Conservation (phyloP, 148 eudicot genomes). For the Rhododendron simsii region DNA sequence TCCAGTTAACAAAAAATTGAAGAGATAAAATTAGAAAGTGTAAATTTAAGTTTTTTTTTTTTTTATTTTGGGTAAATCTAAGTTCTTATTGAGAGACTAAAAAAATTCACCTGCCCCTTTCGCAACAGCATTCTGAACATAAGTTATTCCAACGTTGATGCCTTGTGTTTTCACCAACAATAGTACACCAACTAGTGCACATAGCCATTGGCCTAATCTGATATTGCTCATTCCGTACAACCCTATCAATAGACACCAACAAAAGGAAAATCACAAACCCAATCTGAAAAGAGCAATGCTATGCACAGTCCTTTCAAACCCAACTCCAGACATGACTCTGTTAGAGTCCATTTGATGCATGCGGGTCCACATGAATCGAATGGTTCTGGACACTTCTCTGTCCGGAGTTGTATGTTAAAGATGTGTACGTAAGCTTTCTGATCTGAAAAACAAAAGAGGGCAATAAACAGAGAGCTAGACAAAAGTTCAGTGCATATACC, state of each 20-base stretch:
- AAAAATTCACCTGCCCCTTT: constrained; percentile 70
- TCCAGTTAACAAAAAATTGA: neutral
- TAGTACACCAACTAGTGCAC: constrained; percentile 26
- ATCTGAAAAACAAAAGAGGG: too few relatives aligned
- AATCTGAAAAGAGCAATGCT: neutral
- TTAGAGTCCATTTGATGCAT: neutral
- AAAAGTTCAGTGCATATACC: neutral
- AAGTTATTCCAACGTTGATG: constrained; percentile 51
- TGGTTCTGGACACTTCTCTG: neutral
- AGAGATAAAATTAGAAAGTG: neutral
- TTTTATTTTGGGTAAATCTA: neutral
- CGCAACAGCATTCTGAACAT: constrained; percentile 62
- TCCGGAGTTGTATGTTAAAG: neutral
- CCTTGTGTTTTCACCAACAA: constrained; percentile 39
- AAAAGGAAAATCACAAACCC: neutral
- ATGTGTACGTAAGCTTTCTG: neutral
- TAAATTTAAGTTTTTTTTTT: neutral
- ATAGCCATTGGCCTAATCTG: constrained; percentile 29
- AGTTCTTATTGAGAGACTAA: neutral
- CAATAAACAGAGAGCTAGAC: neutral
- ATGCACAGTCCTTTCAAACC: neutral
- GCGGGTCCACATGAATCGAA: neutral
- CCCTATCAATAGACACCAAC: neutral
- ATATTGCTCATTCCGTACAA: constrained; percentile 29
- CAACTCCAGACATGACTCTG: neutral